phyloP scores from a whole-genome alignment of 2,329 filamentous ascomycete genomes.

The Cyphellophora europaea region DNA sequence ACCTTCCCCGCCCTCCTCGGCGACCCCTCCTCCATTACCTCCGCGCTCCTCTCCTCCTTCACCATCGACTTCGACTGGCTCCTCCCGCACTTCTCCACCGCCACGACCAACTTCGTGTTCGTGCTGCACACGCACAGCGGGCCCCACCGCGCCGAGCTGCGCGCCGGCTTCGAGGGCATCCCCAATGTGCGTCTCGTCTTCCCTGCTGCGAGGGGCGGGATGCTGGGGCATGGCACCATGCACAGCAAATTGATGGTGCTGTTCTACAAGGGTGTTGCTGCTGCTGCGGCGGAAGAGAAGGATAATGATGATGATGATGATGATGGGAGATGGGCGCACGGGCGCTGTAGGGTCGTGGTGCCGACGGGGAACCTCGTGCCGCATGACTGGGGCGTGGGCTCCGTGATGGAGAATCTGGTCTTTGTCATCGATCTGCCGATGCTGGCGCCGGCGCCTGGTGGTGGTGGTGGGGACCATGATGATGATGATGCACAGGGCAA shows the following conservation, averaged over 20 bases:
- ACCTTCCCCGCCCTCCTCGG: slow-evolving; percentile 62
- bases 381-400: slow-evolving; percentile 85
- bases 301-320: slow-evolving; percentile 2
- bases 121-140: slow-evolving; percentile 52
- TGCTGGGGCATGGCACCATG: slow-evolving; percentile 68
- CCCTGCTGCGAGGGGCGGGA: slow-evolving; percentile 44
- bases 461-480: too few species aligned
- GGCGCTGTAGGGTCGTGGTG: slow-evolving; percentile 56
- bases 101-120: slow-evolving; percentile 53
- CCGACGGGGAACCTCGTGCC: slow-evolving; percentile 78
- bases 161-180: slow-evolving; percentile 32
- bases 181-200: slow-evolving; percentile 61
- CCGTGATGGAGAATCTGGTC: slow-evolving; percentile 76
- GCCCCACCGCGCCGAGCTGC: slow-evolving; percentile 28
- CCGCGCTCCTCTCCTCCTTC: slow-evolving; percentile 78
- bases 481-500: slow-evolving; percentile 14
- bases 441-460: too few species aligned
- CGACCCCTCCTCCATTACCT: slow-evolving; percentile 66
- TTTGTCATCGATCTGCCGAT: slow-evolving; percentile 89
- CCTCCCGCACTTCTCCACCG: slow-evolving; percentile 57
- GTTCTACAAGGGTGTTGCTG: too few species aligned
- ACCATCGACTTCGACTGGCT: slow-evolving; percentile 80
- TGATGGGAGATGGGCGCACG: slow-evolving; percentile 2
- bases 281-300: slow-evolving; percentile 29
- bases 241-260: slow-evolving; percentile 90